Evolutionary conservation across 2,329 filamentous ascomycete genomes (phyloP).

Genomic region (Venturiaceae sp.): DNA sequence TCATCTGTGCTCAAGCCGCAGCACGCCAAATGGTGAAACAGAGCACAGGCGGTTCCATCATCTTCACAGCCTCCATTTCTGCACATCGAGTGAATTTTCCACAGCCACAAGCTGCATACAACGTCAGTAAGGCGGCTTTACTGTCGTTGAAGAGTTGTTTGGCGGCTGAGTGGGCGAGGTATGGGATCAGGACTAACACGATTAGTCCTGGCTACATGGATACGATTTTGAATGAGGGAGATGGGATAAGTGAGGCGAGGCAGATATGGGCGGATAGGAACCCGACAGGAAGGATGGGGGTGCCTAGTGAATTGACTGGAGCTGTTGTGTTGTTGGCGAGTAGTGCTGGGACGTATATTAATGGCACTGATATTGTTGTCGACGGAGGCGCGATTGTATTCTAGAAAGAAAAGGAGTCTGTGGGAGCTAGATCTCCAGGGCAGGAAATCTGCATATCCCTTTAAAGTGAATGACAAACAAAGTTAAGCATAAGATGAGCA

Average conservation of each 20-base stretch:
- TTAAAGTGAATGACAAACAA: too few species aligned
- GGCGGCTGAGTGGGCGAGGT: constrained; percentile 75
- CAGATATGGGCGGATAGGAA: constrained; percentile 22
- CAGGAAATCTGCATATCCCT: too few species aligned
- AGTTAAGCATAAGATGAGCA: too few species aligned
- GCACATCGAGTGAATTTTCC: constrained; percentile 38
- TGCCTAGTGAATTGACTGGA: constrained; percentile 25
- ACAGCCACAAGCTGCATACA: constrained; percentile 76
- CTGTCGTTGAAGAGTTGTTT: constrained; percentile 72
- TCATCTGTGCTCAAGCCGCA: constrained; percentile 59
- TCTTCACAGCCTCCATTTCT: constrained; percentile 53
- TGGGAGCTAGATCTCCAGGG: too few species aligned
- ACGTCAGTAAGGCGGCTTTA: constrained; percentile 73
- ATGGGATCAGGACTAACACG: constrained; percentile 73
- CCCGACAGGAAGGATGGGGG: constrained; percentile 29
- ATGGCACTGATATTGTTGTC: constrained; percentile 54
- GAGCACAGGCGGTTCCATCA: constrained; percentile 48
- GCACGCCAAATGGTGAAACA: constrained; percentile 43
- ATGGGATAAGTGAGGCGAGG: constrained; percentile 22
- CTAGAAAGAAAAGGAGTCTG: too few species aligned
- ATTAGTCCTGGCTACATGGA: constrained; percentile 84
- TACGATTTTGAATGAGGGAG: constrained; percentile 58
- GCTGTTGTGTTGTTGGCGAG: constrained; percentile 25
- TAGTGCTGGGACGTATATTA: constrained; percentile 55
- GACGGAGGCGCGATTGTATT: constrained; percentile 36